Base-by-base conservation (phyloP, 23 red algal genomes). In the Gracilaria vermiculophylla region DNA sequence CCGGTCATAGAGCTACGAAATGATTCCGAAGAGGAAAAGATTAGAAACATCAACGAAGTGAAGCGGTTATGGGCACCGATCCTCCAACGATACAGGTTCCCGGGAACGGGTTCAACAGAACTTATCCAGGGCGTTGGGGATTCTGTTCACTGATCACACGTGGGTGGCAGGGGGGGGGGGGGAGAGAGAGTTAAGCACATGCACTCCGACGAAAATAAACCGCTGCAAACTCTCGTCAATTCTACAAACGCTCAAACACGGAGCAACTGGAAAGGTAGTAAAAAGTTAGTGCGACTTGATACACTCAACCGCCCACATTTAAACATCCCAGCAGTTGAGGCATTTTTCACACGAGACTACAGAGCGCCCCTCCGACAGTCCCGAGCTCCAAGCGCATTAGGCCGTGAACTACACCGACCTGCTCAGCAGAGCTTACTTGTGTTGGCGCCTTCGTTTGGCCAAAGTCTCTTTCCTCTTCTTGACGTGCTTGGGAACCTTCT, bases 401-500 rank as follows among this genome's bases (percentile, higher is more conserved):
- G 32, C 17, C 29, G 13, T 34, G 9, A 32, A 64, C 58, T 64
- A 64, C 2, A 35, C 4, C 13, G 58, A 64, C 0, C 58, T 64
- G 35, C 21, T 64, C 58, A 32, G 56, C 19, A 21, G 58, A n/a
- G 51, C 21, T 54, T 54, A 91, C 74, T 92, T 92, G 9, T 50
- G 40, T 24, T 76, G 62, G 2, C 88, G 29, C 32, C 88, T 70
- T 57, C 91, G 64, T 79, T 92, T 85, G 2, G 92, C 81, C 69
- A 91, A 60, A 8, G 81, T 81, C 43, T 94, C 86, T 58, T 91
- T 90, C 47, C 89, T 77, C 73, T 90, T 87, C 73, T 98, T 98
- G n/a, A 98, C 91, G 47, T 95, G 77, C 54, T 98, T 98, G 5
- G 96, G 96, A 56, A 88, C 81, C 37, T 98, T 98, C 39, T 81